Conservation (phyloP, 2,329 filamentous ascomycete species). For the Aspergillus amoenus region DNA sequence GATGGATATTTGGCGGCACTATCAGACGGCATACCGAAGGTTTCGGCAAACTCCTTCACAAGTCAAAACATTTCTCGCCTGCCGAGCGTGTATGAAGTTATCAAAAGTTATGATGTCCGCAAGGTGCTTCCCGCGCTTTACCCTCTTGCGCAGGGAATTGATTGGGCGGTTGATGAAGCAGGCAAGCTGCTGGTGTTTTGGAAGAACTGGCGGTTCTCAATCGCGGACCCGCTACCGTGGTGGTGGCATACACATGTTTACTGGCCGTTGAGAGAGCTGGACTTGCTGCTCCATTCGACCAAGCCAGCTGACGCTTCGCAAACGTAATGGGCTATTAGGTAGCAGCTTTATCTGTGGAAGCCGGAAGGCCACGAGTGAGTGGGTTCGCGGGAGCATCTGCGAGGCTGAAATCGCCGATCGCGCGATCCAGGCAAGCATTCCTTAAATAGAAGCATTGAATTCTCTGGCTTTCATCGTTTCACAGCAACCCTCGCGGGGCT, state of each 20-base stretch:
- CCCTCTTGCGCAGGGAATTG: slow-evolving; percentile 19
- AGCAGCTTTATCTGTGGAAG: not conserved
- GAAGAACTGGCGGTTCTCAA: slow-evolving; percentile 56
- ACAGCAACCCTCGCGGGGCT: not conserved
- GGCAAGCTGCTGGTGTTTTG: slow-evolving; percentile 47
- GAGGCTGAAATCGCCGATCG: not conserved
- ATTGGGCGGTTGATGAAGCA: slow-evolving; percentile 22
- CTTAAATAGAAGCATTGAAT: not conserved
- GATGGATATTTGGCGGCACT: slow-evolving; percentile 29
- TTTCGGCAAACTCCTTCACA: not conserved
- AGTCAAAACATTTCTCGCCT: not conserved
- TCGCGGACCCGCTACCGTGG: slow-evolving; percentile 57
- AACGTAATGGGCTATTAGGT: not conserved
- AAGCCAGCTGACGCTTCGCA: not conserved
- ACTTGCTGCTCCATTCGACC: not conserved
- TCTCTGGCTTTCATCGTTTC: not conserved
- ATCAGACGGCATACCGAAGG: slow-evolving; percentile 12
- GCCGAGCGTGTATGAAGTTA: slow-evolving; percentile 8
- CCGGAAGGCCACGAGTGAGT: not conserved
- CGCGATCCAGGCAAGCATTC: not conserved
- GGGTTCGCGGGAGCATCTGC: not conserved
- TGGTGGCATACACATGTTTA: slow-evolving; percentile 59
- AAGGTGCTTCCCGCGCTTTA: slow-evolving; percentile 16
- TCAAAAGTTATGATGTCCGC: slow-evolving; percentile 9
- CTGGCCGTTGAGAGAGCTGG: slow-evolving; percentile 45